These are phyloP conservation scores for Claviceps pazoutovae DNA, from an alignment of 2,329 filamentous ascomycete genomes.

Conservation along the genomic window DNA sequence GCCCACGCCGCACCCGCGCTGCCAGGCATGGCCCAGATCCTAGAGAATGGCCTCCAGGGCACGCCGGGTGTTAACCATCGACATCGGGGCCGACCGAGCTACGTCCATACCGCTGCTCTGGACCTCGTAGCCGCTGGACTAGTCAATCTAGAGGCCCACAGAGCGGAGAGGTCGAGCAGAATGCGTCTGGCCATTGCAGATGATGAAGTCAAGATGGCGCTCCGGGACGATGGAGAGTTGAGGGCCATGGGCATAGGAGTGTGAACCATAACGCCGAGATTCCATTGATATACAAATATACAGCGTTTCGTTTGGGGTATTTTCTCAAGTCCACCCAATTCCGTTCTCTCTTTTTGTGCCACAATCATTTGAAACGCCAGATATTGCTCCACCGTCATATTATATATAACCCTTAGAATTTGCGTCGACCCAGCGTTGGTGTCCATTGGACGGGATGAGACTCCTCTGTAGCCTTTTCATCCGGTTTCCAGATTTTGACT, in stretches of 20 bases:
- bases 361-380: background rate
- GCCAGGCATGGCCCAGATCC: constrained; percentile 23
- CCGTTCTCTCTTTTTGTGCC: background rate
- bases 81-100: constrained; percentile 19
- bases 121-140: constrained; percentile 81
- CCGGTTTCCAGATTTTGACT: constrained; percentile 94
- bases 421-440: constrained; percentile 62
- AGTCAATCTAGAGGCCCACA: constrained; percentile 66
- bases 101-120: constrained; percentile 57
- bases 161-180: constrained; percentile 75
- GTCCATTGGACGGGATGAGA: constrained; percentile 89
- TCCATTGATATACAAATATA: constrained; percentile 13
- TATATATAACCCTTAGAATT: constrained; percentile 37
- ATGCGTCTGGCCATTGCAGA: constrained; percentile 75
- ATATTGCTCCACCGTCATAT: background rate
- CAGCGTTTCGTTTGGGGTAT: constrained; percentile 3
- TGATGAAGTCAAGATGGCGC: constrained; percentile 78
- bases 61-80: constrained; percentile 16
- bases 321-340: background rate
- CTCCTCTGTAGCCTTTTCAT: constrained; percentile 80
- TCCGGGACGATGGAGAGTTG: constrained; percentile 78
- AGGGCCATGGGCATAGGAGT: constrained; percentile 56
- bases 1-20: constrained; percentile 21
- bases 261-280: constrained; percentile 8
- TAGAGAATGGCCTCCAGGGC: constrained; percentile 16